Percentiles rank a stretch among this genome's conserved stretches.
These are phyloP conservation scores for Ascochyta rabiei DNA, from an alignment of 2,329 filamentous ascomycete genomes.

Conservation along the genomic window DNA sequence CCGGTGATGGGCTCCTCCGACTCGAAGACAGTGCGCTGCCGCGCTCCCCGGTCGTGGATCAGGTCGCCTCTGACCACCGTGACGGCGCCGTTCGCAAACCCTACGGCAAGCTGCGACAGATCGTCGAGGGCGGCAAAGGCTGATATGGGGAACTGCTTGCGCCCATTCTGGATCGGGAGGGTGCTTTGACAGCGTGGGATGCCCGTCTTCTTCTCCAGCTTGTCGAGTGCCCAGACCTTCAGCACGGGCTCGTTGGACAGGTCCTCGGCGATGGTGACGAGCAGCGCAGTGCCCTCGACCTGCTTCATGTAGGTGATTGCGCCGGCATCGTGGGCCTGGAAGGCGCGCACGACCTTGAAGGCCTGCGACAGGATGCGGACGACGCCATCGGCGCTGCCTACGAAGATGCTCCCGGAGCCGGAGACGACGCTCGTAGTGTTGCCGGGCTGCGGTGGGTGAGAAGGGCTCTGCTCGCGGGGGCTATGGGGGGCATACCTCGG, in stretches of 20 bases:
- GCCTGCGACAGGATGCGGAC: slow-evolving; percentile 85
- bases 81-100: slow-evolving; percentile 93
- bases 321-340: slow-evolving; percentile 81
- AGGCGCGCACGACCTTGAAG: slow-evolving; percentile 86
- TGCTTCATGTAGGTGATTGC: slow-evolving; percentile 92
- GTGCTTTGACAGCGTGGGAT: slow-evolving; percentile 87
- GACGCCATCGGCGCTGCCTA: slow-evolving; percentile 82
- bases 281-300: slow-evolving; percentile 81
- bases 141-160: slow-evolving; percentile 93
- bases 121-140: slow-evolving; percentile 88
- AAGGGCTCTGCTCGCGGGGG: slow-evolving; percentile 3
- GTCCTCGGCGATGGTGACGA: slow-evolving; percentile 89
- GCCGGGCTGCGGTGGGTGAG: slow-evolving; percentile 52
- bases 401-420: slow-evolving; percentile 86
- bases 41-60: slow-evolving; percentile 91
- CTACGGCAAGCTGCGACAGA: slow-evolving; percentile 89
- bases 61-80: slow-evolving; percentile 92
- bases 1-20: slow-evolving; percentile 96
- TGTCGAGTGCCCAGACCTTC: slow-evolving; percentile 98
- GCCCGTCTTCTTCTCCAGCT: slow-evolving; percentile 90
- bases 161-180: slow-evolving; percentile 83
- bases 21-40: slow-evolving; percentile 93
- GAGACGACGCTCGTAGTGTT: slow-evolving; percentile 84
- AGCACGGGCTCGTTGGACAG: slow-evolving; percentile 84
- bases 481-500: slow-evolving; percentile 67